phyloP scores from a whole-genome alignment of 1,139 yeast genomes.

The Yamadazyma sp. region DNA sequence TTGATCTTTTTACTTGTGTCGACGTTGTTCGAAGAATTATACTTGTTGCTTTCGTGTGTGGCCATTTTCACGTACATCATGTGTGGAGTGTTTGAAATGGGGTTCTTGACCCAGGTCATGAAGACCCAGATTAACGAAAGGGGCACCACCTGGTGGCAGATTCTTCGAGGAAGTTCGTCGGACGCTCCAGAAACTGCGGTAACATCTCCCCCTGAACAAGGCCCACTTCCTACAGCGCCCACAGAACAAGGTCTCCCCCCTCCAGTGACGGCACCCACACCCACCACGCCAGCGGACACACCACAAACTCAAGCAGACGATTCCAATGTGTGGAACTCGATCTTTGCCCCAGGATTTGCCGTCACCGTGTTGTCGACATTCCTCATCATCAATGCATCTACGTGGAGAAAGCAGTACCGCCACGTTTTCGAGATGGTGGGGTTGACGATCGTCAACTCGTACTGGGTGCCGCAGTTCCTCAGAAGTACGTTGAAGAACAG shows the following conservation, averaged over 20 bases:
- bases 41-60: slow-evolving; percentile 66
- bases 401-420: slow-evolving; percentile 66
- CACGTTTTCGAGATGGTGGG: slow-evolving; percentile 56
- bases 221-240: slow-evolving; percentile 11
- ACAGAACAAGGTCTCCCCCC: slow-evolving; percentile 9
- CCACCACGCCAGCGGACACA: not conserved
- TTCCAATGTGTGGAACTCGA: slow-evolving; percentile 41
- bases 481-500: slow-evolving; percentile 76
- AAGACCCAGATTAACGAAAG: slow-evolving; percentile 76
- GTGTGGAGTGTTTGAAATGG: slow-evolving; percentile 74
- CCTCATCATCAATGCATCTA: slow-evolving; percentile 53
- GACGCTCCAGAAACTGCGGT: slow-evolving; percentile 8
- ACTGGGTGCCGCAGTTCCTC: slow-evolving; percentile 90
- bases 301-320: slow-evolving; percentile 5
- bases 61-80: slow-evolving; percentile 70
- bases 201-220: too few species aligned
- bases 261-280: slow-evolving; percentile 11
- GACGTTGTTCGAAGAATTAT: slow-evolving; percentile 49
- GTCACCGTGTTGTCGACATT: slow-evolving; percentile 60
- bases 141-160: slow-evolving; percentile 61
- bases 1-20: slow-evolving; percentile 62
- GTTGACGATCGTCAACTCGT: slow-evolving; percentile 58
- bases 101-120: slow-evolving; percentile 69
- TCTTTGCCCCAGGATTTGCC: slow-evolving; percentile 65
- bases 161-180: slow-evolving; percentile 47